A percentile compares a stretch with the other conserved stretches of the same genome.
These are phyloP conservation scores for Rhynchospora tenuis DNA, from an alignment of 176 grass and related monocot species.

Conservation along the genomic window DNA sequence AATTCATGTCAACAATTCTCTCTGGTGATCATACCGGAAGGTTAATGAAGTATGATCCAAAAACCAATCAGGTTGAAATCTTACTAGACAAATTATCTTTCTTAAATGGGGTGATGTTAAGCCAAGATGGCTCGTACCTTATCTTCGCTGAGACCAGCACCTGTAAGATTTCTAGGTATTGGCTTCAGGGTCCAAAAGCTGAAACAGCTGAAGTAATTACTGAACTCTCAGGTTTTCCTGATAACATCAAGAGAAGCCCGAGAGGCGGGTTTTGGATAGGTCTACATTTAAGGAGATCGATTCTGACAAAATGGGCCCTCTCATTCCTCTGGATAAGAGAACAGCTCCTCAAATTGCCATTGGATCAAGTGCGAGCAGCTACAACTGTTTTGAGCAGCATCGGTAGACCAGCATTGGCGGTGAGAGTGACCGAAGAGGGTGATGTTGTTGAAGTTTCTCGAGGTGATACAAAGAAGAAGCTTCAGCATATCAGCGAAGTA, in stretches of 20 bases:
- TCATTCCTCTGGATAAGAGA: constrained; percentile 2
- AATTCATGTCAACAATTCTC: constrained; percentile 49
- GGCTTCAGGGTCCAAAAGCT: constrained; percentile 28
- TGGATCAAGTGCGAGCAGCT: neutral
- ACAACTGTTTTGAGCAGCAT: constrained; percentile 1
- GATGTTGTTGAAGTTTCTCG: constrained; percentile 3
- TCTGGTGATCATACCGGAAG: constrained; percentile 47
- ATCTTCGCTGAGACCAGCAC: constrained; percentile 57
- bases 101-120: constrained; percentile 53
- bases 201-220: constrained; percentile 21
- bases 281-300: constrained; percentile 9
- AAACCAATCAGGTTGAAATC: constrained; percentile 23
- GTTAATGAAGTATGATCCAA: constrained; percentile 52
- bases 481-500: constrained; percentile 11
- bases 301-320: neutral
- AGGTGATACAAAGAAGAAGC: neutral
- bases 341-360: constrained; percentile 6
- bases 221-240: constrained; percentile 36
- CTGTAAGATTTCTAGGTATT: constrained; percentile 38
- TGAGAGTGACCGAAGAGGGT: constrained; percentile 14
- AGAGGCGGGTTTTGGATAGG: constrained; percentile 56
- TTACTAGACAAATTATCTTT: constrained; percentile 46
- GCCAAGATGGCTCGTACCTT: constrained; percentile 40
- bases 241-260: constrained; percentile 61
- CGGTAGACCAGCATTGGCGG: neutral